Conservation (phyloP, 73 alveolate genomes). For the Vitrella brassicaformis region DNA sequence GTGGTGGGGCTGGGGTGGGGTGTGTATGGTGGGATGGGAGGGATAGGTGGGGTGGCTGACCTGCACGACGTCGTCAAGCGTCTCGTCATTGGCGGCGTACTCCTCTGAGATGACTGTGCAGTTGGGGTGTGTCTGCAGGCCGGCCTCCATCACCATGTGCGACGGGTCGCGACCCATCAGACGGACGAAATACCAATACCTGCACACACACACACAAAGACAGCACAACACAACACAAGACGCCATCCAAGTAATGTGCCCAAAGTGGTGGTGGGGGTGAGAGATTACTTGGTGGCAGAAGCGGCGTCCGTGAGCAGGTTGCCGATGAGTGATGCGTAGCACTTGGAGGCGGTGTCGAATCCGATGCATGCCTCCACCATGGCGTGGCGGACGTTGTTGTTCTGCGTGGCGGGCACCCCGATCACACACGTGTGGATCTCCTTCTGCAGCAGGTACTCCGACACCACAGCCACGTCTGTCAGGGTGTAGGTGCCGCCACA, state of each 20-base stretch:
- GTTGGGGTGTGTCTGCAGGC: slow-evolving; percentile 66
- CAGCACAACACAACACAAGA: no score
- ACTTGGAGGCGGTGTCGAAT: slow-evolving; percentile 64
- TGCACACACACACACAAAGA: no score
- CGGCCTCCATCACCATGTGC: slow-evolving; percentile 56
- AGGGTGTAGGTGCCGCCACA: slow-evolving; percentile 69
- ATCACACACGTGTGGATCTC: slow-evolving; percentile 40
- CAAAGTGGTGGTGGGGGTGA: no score
- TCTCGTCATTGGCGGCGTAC: slow-evolving; percentile 46
- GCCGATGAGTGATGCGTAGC: slow-evolving; percentile 40
- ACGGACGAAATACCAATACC: slow-evolving; percentile 71
- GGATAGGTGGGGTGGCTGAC: no score
- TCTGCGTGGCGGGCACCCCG: slow-evolving; percentile 60
- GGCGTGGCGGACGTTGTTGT: slow-evolving; percentile 51
- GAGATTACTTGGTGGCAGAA: not conserved
- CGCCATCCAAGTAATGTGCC: no score
- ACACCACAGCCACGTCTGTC: slow-evolving; percentile 52
- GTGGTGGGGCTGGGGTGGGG: no score
- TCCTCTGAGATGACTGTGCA: slow-evolving; percentile 58
- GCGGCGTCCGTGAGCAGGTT: slow-evolving; percentile 76
- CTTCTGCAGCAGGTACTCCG: slow-evolving; percentile 49
- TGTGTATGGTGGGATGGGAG: no score
- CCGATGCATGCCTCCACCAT: slow-evolving; percentile 51
- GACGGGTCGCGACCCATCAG: slow-evolving; percentile 80
- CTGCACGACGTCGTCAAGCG: slow-evolving; percentile 51